Evolutionary conservation across 345 rosid genomes (phyloP), one percentile per base, ranked within the genome.

Genomic region (Camelina sativa): DNA sequence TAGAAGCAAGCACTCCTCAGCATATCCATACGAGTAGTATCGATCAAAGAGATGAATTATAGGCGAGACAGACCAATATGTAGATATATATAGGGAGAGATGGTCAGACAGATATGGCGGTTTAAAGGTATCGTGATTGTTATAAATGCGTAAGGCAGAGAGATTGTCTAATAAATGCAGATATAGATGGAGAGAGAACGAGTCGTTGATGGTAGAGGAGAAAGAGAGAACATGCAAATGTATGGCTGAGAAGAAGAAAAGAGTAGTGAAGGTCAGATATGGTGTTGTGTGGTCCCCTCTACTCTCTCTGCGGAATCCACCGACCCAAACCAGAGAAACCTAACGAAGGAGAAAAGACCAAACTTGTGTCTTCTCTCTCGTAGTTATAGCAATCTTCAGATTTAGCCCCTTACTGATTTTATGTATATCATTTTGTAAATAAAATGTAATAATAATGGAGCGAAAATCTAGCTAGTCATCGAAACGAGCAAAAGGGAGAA

Each of bases 211-310:
- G 76, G 46, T 34, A 22, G 41, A 65, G 55, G 78, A 62, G 79
- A 53, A 68, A 38, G 28, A 80, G 11, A 79, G 85, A 82, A 85
- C 88, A 82, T 85, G 91, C 84, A 82, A 72, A 69, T 84, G 87
- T 83, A 80, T 83, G 88, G 81, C 80, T 64, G 41, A 77, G 53
- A 41, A 72, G 76, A 75, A 74, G 74, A 55, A 63, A 54, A 25
- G 65, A 66, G 70, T 5, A 79, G 73, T 22, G 75, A 83, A 76
- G 72, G 76, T 53, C 74, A 78, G 82, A 81, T 59, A 88, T 83
- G 87, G 81, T 78, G 62, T 63, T 61, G 7, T 61, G 79, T 75
- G 71, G 73, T 75, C 73, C 81, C 76, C 62, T 77, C 72, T 58
- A 72, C 78, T 84, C 84, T 84, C 82, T 58, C 82, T 72, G 67